phyloP scores from a whole-genome alignment of 75 land plant genomes.

The Picea glauca region DNA sequence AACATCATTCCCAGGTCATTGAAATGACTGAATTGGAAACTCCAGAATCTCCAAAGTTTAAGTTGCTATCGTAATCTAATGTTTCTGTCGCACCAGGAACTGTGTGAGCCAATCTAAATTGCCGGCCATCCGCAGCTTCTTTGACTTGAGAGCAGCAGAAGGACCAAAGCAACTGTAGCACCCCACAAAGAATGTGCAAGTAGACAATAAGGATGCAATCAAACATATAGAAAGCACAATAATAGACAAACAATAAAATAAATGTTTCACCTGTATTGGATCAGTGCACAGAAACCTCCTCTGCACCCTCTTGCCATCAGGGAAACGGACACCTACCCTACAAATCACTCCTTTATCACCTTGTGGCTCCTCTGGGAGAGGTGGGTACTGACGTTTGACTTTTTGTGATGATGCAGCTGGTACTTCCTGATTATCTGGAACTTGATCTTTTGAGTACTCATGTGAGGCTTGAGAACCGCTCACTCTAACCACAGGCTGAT shows the following conservation, averaged over 20 bases:
- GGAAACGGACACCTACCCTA: constrained; percentile 84
- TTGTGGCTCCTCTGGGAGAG: constrained; percentile 88
- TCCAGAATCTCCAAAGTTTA: constrained; percentile 68
- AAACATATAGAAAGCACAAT: not conserved
- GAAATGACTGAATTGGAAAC: constrained; percentile 66
- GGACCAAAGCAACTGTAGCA: constrained; percentile 86
- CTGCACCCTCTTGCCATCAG: constrained; percentile 86
- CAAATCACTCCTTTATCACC: constrained; percentile 54
- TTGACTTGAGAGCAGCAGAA: constrained; percentile 68
- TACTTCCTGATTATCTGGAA: constrained; percentile 11
- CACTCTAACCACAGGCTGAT: constrained; percentile 9
- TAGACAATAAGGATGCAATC: not conserved
- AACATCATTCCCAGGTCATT: constrained; percentile 70
- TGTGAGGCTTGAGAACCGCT: not conserved
- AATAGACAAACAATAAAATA: not conserved
- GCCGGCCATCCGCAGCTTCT: constrained; percentile 51
- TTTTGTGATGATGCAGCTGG: constrained; percentile 16
- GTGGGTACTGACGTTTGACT: constrained; percentile 46
- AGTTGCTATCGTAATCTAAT: constrained; percentile 50
- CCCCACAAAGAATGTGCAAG: constrained; percentile 3
- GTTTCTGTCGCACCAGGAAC: constrained; percentile 71
- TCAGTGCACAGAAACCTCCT: constrained; percentile 75
- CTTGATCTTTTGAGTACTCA: constrained; percentile 13
- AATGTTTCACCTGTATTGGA: constrained; percentile 59
- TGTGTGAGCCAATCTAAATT: constrained; percentile 67